These are phyloP conservation scores for Candida sanyiensis DNA, from an alignment of 805 yeast genomes.

Conservation along the genomic window DNA sequence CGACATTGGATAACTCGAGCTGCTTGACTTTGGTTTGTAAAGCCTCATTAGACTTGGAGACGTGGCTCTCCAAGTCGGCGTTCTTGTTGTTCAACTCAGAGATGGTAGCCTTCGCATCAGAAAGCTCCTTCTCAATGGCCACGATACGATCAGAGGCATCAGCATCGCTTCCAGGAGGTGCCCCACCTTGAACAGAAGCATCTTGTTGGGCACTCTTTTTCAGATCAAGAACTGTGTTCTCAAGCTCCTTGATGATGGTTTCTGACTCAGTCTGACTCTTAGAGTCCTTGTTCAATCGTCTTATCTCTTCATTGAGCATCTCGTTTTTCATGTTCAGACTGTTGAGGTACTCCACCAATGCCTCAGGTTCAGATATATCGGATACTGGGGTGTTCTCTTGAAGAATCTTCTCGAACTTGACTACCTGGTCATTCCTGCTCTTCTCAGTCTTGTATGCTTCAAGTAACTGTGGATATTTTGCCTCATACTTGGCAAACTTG, in stretches of 20 bases:
- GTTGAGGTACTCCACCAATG: conserved; percentile 62
- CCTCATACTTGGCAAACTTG: conserved; percentile 82
- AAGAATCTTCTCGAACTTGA: conserved; percentile 59
- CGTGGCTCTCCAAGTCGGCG: no score
- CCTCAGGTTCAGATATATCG: conserved; percentile 64
- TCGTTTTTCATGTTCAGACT: conserved; percentile 55
- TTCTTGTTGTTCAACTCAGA: no score
- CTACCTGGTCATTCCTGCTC: conserved; percentile 53
- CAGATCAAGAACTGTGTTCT: not conserved
- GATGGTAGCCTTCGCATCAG: no score
- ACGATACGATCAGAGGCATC: no score
- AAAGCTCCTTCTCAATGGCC: no score
- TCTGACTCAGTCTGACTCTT: conserved; percentile 1
- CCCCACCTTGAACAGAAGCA: no score
- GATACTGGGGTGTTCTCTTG: conserved; percentile 78
- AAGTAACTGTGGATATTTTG: conserved; percentile 77
- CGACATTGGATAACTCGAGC: conserved; percentile 6
- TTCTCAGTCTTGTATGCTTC: conserved; percentile 84
- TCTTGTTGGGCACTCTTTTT: no score
- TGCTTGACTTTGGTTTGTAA: conserved; percentile 11
- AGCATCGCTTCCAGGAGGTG: no score
- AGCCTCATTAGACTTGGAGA: no score
- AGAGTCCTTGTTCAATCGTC: conserved; percentile 27
- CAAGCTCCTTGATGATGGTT: not conserved
- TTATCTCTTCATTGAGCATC: conserved; percentile 61